phyloP scores from a whole-genome alignment of 805 yeast genomes.

The Lachancea meyersii region DNA sequence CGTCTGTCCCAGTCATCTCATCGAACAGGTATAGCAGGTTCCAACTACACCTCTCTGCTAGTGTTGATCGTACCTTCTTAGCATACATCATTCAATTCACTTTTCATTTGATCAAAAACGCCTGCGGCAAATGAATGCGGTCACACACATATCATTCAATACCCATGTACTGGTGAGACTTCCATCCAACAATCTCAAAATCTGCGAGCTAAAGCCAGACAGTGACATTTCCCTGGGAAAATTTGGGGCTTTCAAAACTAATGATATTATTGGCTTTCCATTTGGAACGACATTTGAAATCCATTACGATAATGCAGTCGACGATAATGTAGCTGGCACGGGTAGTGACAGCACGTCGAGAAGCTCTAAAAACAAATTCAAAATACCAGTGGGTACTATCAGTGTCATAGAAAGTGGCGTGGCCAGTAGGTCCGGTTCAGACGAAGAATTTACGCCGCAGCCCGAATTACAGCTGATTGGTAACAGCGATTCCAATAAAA shows the following conservation, averaged over 20 bases:
- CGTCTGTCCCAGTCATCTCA: background rate
- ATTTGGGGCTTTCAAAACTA: slow-evolving; percentile 78
- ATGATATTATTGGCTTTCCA: slow-evolving; percentile 70
- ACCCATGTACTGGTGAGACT: slow-evolving; percentile 55
- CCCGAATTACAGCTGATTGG: slow-evolving; percentile 25
- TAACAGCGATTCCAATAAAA: slow-evolving; percentile 57
- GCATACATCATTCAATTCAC: no score
- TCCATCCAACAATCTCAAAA: slow-evolving; percentile 75
- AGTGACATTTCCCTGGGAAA: slow-evolving; percentile 74
- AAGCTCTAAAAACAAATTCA: slow-evolving; percentile 4
- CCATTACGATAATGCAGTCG: slow-evolving; percentile 33
- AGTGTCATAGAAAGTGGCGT: slow-evolving; percentile 14
- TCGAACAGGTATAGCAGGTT: no score
- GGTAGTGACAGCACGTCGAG: no score
- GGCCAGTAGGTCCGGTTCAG: slow-evolving; percentile 18
- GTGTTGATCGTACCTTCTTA: background rate
- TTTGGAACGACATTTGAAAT: slow-evolving; percentile 90
- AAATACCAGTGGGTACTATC: slow-evolving; percentile 25
- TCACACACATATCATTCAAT: slow-evolving; percentile 23
- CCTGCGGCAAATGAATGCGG: slow-evolving; percentile 20
- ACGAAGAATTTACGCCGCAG: slow-evolving; percentile 35
- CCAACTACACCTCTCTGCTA: background rate
- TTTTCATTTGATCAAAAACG: no score
- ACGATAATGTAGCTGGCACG: background rate
- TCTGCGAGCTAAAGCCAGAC: slow-evolving; percentile 58